Evolutionary conservation across 768 basidiomycete species (phyloP).

Genomic region (Hortiboletus campestris): DNA sequence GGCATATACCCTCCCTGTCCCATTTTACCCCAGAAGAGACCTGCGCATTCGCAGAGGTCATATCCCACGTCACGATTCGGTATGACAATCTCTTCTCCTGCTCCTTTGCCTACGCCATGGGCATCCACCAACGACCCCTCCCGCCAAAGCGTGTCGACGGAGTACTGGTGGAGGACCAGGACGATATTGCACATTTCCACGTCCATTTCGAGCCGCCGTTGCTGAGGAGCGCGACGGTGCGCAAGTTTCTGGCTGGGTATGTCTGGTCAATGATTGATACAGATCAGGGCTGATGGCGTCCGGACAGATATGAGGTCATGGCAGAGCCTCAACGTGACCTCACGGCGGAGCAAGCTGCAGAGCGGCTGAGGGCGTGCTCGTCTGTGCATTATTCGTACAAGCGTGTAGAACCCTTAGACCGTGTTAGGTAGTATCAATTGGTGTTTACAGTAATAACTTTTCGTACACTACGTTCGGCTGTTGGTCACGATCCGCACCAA

Average conservation of each 20-base stretch:
- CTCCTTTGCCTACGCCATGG: constrained; percentile 94
- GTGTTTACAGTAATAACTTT: too few species aligned
- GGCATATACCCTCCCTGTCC: constrained; percentile 73
- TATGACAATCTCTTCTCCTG: constrained; percentile 83
- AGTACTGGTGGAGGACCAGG: constrained; percentile 35
- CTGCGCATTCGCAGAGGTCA: constrained; percentile 59
- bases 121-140: constrained; percentile 81
- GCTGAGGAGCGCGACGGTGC: constrained; percentile 74
- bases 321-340: constrained; percentile 88
- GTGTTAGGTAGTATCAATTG: too few species aligned
- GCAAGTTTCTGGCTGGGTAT: constrained; percentile 89
- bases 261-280: constrained; percentile 21
- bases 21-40: constrained; percentile 63
- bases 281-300: not conserved
- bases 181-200: constrained; percentile 75
- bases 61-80: constrained; percentile 60
- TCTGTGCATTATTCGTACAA: constrained; percentile 56
- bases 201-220: constrained; percentile 86
- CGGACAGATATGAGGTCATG: constrained; percentile 79
- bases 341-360: constrained; percentile 85
- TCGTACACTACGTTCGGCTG: too few species aligned
- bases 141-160: constrained; percentile 38
- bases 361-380: constrained; percentile 50
- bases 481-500: too few species aligned
- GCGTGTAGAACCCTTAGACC: too few species aligned